A percentile compares a stretch with the other conserved stretches of the same genome.
Evolutionary conservation across 169 alveolate genomes (phyloP).

Genomic region (Cryptosporidium ubiquitum): DNA sequence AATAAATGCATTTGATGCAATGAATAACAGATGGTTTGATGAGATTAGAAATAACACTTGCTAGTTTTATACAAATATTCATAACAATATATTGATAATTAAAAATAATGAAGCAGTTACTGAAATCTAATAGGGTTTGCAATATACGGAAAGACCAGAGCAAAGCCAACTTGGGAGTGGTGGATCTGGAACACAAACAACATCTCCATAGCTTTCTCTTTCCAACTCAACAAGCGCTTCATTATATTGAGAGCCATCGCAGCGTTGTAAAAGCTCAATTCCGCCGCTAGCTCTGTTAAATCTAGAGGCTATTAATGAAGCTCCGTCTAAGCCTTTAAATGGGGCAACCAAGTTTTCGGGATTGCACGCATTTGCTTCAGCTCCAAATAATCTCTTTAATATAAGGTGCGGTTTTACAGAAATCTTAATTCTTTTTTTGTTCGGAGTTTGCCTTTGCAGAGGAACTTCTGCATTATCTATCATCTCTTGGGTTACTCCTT

Average conservation of each 20-base stretch:
- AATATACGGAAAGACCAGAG: slow-evolving; percentile 55
- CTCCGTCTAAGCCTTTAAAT: slow-evolving; percentile 67
- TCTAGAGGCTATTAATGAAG: slow-evolving; percentile 67
- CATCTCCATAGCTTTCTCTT: slow-evolving; percentile 40
- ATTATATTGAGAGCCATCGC: slow-evolving; percentile 57
- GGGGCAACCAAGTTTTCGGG: slow-evolving; percentile 74
- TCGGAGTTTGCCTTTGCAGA: slow-evolving; percentile 17
- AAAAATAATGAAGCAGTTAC: neutral
- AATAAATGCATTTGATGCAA: slow-evolving; percentile 60
- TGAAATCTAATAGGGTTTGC: slow-evolving; percentile 39
- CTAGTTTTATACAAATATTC: neutral
- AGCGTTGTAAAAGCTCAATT: slow-evolving; percentile 57
- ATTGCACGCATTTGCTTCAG: slow-evolving; percentile 66
- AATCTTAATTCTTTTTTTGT: slow-evolving; percentile 19
- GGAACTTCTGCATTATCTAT: slow-evolving; percentile 60
- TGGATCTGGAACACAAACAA: slow-evolving; percentile 68
- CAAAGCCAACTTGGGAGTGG: slow-evolving; percentile 67
- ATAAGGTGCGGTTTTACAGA: slow-evolving; percentile 61
- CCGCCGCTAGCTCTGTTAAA: slow-evolving; percentile 70
- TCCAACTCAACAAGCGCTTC: slow-evolving; percentile 67
- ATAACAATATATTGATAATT: neutral
- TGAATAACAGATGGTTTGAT: slow-evolving; percentile 61
- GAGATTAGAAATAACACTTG: slow-evolving; percentile 8
- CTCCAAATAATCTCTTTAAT: slow-evolving; percentile 55
- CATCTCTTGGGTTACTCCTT: slow-evolving; percentile 59